A percentile compares a stretch with the other conserved stretches of the same genome.
phyloP scores from a whole-genome alignment of 2,329 filamentous ascomycete species.

The Chaetomiaceae sp. region DNA sequence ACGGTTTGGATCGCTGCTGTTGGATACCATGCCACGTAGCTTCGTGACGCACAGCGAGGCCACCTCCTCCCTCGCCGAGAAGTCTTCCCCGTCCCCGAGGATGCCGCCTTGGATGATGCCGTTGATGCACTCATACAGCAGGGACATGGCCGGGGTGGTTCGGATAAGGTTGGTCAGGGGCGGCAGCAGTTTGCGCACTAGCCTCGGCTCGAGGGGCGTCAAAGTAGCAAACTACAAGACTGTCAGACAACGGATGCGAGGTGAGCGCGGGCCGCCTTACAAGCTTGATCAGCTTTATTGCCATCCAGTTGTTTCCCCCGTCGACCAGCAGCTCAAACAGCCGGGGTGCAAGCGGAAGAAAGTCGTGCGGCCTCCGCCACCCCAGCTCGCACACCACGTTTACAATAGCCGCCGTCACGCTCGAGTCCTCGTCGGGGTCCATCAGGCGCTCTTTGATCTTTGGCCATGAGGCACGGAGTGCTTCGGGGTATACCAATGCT shows the following conservation, averaged over 20 bases:
- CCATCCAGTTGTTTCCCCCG: constrained; percentile 98
- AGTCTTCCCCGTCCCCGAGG: constrained; percentile 73
- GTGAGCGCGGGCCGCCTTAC: constrained; percentile 39
- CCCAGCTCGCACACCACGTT: constrained; percentile 96
- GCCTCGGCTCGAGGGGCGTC: constrained; percentile 83
- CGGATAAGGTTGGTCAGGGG: constrained; percentile 90
- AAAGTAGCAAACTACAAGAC: constrained; percentile 76
- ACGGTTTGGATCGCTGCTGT: constrained; percentile 92
- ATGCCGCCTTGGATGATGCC: constrained; percentile 97
- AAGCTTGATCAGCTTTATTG: constrained; percentile 97
- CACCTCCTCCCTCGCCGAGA: constrained; percentile 82
- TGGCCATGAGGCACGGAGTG: constrained; percentile 86
- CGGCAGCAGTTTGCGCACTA: constrained; percentile 86
- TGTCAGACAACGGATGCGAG: constrained; percentile 18
- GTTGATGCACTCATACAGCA: constrained; percentile 97
- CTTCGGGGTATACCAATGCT: constrained; percentile 94
- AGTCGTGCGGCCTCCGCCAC: constrained; percentile 90
- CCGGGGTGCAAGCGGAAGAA: constrained; percentile 83
- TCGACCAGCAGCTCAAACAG: constrained; percentile 90
- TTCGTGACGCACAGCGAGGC: constrained; percentile 89
- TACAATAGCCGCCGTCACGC: constrained; percentile 91
- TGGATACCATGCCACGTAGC: constrained; percentile 86
- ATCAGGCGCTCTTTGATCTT: constrained; percentile 93
- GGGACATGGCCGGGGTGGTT: constrained; percentile 95
- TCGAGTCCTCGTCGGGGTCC: constrained; percentile 84